Percentiles rank a stretch among this genome's conserved stretches.
These are phyloP conservation scores for Ilyonectria sp. DNA, from an alignment of 2,329 filamentous ascomycete species.

Conservation along the genomic window DNA sequence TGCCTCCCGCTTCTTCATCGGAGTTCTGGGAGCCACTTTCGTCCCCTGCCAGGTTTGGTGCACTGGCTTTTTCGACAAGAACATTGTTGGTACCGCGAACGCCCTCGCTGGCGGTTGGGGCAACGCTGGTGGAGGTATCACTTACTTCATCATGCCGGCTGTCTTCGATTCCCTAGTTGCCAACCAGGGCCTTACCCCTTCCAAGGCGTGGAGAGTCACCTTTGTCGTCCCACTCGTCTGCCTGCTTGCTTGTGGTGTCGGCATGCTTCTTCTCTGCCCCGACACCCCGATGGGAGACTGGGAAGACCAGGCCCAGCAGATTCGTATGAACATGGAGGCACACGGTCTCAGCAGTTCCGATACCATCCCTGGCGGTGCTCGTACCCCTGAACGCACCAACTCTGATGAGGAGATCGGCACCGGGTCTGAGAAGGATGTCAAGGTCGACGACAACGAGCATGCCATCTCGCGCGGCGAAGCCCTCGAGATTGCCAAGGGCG, in stretches of 20 bases:
- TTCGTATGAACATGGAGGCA: constrained; percentile 66
- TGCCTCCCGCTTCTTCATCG: constrained; percentile 83
- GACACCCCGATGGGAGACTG: constrained; percentile 89
- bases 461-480: constrained; percentile 66
- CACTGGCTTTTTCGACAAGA: constrained; percentile 94
- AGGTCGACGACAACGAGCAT: constrained; percentile 60
- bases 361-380: constrained; percentile 65
- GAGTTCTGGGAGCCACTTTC: constrained; percentile 83
- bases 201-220: constrained; percentile 85
- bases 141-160: constrained; percentile 94
- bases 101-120: constrained; percentile 88
- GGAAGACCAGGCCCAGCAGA: constrained; percentile 77
- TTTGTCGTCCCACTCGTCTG: constrained; percentile 89
- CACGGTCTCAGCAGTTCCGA: constrained; percentile 58
- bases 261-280: constrained; percentile 80
- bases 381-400: constrained; percentile 58
- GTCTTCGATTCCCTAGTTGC: constrained; percentile 84
- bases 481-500: constrained; percentile 67
- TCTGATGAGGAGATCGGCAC: constrained; percentile 54
- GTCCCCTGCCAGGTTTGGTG: constrained; percentile 94
- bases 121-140: constrained; percentile 90
- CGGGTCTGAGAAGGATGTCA: constrained; percentile 54
- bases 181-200: constrained; percentile 70
- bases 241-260: constrained; percentile 76
- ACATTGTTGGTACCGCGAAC: constrained; percentile 90